Percentiles rank a stretch among this genome's conserved stretches.
phyloP scores from a whole-genome alignment of 1,284 basidiomycete genomes.

The Boletus mariae region DNA sequence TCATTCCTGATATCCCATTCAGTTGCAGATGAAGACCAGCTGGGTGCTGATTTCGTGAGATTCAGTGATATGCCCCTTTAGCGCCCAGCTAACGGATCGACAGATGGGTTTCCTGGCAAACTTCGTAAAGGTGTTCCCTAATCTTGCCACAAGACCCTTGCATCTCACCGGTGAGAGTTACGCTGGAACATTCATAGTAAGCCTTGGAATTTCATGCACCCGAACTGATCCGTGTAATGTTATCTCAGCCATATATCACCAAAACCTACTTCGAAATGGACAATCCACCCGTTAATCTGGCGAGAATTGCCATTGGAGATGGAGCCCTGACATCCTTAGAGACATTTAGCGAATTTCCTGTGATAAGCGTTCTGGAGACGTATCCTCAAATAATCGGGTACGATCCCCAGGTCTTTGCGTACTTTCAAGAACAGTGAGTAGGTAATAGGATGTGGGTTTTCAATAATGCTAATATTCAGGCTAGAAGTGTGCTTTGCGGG shows the following conservation, averaged over 20 bases:
- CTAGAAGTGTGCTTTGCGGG: constrained; percentile 59
- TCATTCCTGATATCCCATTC: neutral
- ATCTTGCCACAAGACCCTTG: constrained; percentile 55
- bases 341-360: constrained; percentile 48
- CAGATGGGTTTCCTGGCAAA: constrained; percentile 65
- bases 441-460: neutral
- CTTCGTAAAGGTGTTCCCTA: constrained; percentile 64
- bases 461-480: neutral
- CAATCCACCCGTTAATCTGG: constrained; percentile 61
- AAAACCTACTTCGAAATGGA: constrained; percentile 59
- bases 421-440: constrained; percentile 61
- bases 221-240: constrained; percentile 1
- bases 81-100: neutral
- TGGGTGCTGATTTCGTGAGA: constrained; percentile 66
- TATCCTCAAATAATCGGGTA: constrained; percentile 39
- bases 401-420: constrained; percentile 58
- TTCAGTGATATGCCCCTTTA: no score
- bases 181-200: constrained; percentile 60
- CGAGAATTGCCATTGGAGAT: constrained; percentile 66
- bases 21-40: constrained; percentile 64
- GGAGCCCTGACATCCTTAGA: constrained; percentile 48
- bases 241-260: constrained; percentile 59
- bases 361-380: constrained; percentile 59
- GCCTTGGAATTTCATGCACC: constrained; percentile 16
- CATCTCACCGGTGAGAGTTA: constrained; percentile 68